Conservation (phyloP, 768 basidiomycete genomes). For the Suillus discolor region DNA sequence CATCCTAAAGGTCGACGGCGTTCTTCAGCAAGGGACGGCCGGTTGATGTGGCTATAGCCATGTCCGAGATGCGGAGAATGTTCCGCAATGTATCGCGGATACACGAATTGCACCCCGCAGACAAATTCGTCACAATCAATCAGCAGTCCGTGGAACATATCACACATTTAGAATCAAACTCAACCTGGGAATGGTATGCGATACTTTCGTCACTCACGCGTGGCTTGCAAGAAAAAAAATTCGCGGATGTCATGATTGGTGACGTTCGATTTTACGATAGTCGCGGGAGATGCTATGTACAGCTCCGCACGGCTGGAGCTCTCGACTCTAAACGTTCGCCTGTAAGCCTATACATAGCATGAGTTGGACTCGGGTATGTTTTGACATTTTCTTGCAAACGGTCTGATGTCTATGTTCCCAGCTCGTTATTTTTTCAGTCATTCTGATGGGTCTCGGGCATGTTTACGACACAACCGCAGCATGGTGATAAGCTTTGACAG, state of each 20-base stretch:
- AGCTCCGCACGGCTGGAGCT: background rate
- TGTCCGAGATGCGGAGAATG: background rate
- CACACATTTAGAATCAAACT: background rate
- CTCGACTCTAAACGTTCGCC: background rate
- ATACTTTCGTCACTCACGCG: background rate
- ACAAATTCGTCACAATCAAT: background rate
- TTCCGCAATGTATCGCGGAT: background rate
- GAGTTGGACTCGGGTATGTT: background rate
- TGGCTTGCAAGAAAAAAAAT: background rate
- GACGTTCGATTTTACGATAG: background rate
- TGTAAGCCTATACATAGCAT: background rate
- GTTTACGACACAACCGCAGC: background rate
- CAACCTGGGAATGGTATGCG: background rate
- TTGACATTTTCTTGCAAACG: background rate
- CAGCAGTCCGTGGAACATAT: background rate
- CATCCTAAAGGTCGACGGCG: background rate
- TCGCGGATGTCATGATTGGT: background rate
- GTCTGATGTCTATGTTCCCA: background rate
- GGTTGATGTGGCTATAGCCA: background rate
- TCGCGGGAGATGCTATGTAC: background rate
- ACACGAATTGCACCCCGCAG: background rate
- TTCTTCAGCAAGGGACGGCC: background rate
- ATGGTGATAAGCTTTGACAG: background rate
- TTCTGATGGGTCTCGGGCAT: background rate
- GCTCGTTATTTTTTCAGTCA: background rate